These are phyloP conservation scores for Bacidia rubella DNA, from an alignment of 495 filamentous ascomycete genomes.

Conservation along the genomic window DNA sequence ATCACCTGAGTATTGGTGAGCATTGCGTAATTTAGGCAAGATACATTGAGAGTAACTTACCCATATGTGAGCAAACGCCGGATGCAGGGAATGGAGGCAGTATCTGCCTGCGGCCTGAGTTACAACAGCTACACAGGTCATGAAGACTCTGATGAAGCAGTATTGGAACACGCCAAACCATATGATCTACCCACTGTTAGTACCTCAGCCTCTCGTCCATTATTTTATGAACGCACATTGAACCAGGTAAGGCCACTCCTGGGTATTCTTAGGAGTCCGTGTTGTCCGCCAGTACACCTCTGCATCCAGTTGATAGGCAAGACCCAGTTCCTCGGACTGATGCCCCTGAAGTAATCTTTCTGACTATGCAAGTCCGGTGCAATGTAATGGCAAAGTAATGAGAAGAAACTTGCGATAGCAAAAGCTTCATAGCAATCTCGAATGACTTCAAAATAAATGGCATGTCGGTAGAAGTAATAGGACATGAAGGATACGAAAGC, in stretches of 20 bases:
- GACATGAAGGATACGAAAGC: slow-evolving; percentile 64
- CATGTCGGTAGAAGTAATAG: slow-evolving; percentile 63
- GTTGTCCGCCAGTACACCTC: slow-evolving; percentile 42
- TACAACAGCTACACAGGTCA: slow-evolving; percentile 66
- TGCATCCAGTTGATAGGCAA: slow-evolving; percentile 56
- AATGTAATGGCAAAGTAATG: slow-evolving; percentile 74
- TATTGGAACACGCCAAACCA: slow-evolving; percentile 86
- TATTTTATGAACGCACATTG: slow-evolving; percentile 40
- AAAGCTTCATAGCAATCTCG: slow-evolving; percentile 89
- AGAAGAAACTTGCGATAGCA: slow-evolving; percentile 81
- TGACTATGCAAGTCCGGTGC: slow-evolving; percentile 68
- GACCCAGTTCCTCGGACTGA: slow-evolving; percentile 60
- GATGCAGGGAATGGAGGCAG: slow-evolving; percentile 65
- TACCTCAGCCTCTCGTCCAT: not conserved
- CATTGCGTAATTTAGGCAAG: not conserved
- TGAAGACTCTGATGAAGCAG: slow-evolving; percentile 72
- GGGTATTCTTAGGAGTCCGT: slow-evolving; percentile 56
- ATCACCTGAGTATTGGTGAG: too few species aligned
- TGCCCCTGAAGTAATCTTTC: slow-evolving; percentile 71
- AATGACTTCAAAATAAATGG: slow-evolving; percentile 69
- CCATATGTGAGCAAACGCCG: slow-evolving; percentile 75
- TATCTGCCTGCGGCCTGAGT: slow-evolving; percentile 57
- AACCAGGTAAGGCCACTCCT: slow-evolving; percentile 86
- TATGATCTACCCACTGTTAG: slow-evolving; percentile 50
- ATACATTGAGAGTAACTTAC: slow-evolving; percentile 28